Conservation (phyloP, 129 eudicot species). For the Pseudognaphalium luteoalbum region DNA sequence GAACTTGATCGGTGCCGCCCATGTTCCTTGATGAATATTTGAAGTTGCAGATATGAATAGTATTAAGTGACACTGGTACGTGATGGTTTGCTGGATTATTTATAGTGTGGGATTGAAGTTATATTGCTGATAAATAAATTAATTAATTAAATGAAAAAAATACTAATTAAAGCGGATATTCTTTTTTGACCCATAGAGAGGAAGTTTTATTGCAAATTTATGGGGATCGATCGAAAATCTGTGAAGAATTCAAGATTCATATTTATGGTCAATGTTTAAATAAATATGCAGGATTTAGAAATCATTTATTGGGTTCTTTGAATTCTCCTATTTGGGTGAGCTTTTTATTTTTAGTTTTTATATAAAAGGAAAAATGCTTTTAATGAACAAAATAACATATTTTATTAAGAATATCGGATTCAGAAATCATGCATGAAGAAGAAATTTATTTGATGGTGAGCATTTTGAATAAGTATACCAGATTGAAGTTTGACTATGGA, state of each 20-base stretch:
- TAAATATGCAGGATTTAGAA: slow-evolving; percentile 12
- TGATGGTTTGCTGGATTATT: slow-evolving; percentile 29
- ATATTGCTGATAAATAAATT: slow-evolving; percentile 6
- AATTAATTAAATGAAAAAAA: background rate
- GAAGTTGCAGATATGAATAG: slow-evolving; percentile 4
- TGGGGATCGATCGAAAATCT: slow-evolving; percentile 7
- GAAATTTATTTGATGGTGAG: too few species aligned
- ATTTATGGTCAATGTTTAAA: slow-evolving; percentile 24
- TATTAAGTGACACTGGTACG: background rate
- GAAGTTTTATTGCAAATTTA: slow-evolving; percentile 17
- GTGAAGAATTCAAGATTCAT: slow-evolving; percentile 34
- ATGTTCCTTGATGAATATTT: slow-evolving; percentile 15
- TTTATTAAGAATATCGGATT: too few species aligned
- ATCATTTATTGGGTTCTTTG: background rate
- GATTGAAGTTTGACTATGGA: too few species aligned
- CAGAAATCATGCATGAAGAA: too few species aligned
- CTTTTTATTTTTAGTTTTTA: background rate
- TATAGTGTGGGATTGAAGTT: slow-evolving; percentile 31
- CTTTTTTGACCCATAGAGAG: slow-evolving; percentile 28
- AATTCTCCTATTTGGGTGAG: background rate
- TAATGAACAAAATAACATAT: too few species aligned
- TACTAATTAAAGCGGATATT: slow-evolving; percentile 17
- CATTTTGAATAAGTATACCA: too few species aligned
- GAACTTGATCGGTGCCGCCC: slow-evolving; percentile 37
- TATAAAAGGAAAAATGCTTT: background rate